Percentiles rank a stretch among this genome's conserved stretches.
Conservation (phyloP, 345 rosid species). For the Ailanthus altissimus region DNA sequence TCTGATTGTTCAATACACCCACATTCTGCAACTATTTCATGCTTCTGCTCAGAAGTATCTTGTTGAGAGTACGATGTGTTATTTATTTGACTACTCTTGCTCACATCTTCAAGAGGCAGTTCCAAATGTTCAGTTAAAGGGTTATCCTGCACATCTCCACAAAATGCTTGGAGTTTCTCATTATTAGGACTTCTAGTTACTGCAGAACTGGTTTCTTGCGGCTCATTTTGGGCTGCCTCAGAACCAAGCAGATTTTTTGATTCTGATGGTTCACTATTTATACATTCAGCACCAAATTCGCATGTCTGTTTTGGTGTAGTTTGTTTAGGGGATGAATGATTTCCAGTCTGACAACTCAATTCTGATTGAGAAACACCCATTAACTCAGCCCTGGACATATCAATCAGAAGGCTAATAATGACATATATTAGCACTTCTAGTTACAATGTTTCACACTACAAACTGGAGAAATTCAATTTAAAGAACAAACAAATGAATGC, state of each 20-base stretch:
- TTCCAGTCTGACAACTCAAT: conserved; percentile 16
- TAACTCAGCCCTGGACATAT: conserved; percentile 29
- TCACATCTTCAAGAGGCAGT: conserved; percentile 4
- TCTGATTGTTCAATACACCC: conserved; percentile 6
- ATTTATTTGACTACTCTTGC: conserved; percentile 5
- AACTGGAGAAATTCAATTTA: not conserved
- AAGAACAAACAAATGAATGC: conserved; percentile 7
- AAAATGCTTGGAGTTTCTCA: conserved; percentile 13
- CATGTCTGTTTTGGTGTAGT: conserved; percentile 10
- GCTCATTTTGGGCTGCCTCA: conserved; percentile 20
- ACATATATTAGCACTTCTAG: conserved; percentile 10
- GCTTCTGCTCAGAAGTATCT: conserved; percentile 12
- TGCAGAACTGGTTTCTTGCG: conserved; percentile 10
- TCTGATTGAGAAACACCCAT: conserved; percentile 29
- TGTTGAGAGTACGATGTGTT: conserved; percentile 8
- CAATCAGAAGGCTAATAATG: conserved; percentile 16
- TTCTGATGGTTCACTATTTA: conserved; percentile 18
- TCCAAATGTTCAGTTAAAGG: conserved; percentile 15
- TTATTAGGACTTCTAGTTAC: conserved; percentile 5
- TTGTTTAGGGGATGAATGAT: conserved; percentile 18
- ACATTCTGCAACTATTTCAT: conserved; percentile 14
- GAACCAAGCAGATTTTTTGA: conserved; percentile 12
- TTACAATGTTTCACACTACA: not conserved
- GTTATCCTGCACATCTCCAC: conserved; percentile 26
- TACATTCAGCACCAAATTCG: conserved; percentile 21